Evolutionary conservation across 1,284 basidiomycete genomes (phyloP), one percentile per base, ranked within the genome.

Genomic region (Boletus semigastroideus): DNA sequence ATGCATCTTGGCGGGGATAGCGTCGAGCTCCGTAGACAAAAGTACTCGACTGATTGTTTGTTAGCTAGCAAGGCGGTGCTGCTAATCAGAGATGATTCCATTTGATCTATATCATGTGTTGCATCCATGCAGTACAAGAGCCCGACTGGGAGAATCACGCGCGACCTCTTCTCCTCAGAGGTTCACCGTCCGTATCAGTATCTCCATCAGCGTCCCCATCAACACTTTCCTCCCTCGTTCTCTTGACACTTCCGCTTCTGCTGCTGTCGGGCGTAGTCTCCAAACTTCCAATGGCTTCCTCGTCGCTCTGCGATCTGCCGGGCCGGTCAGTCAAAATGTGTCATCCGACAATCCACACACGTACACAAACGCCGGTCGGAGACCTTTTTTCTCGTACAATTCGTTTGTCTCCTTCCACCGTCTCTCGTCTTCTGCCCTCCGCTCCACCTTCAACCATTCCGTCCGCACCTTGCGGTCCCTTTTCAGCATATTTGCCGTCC

Each of bases 251-350:
- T n/a, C n/a, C n/a, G n/a, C n/a, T n/a, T n/a, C n/a, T n/a, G n/a
- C n/a, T n/a, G n/a, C n/a, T n/a, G n/a, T n/a, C n/a, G n/a, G n/a
- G n/a, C n/a, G n/a, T n/a, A n/a, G n/a, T n/a, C n/a, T n/a, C n/a
- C n/a, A n/a, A n/a, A n/a, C n/a, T n/a, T n/a, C n/a, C n/a, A n/a
- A n/a, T n/a, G n/a, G n/a, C n/a, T n/a, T n/a, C n/a, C 11, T 63
- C 64, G 30, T 68, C 63, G 30, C 55, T 60, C 41, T 66, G 53
- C 12, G 49, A 58, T 51, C 66, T 68, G 40, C 38, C 16, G 10
- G 9, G n/a, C n/a, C n/a, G n/a, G 14, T 14, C 3, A 11, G 36
- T 58, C 31, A 14, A 25, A 3, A 20, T 2, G 34, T 7, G 42
- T 40, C 5, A 2, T 30, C 34, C 16, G 25, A 46, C 25, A n/a